These are phyloP conservation scores for Tricholoma sp. DNA, from an alignment of 768 basidiomycete species.

Conservation along the genomic window DNA sequence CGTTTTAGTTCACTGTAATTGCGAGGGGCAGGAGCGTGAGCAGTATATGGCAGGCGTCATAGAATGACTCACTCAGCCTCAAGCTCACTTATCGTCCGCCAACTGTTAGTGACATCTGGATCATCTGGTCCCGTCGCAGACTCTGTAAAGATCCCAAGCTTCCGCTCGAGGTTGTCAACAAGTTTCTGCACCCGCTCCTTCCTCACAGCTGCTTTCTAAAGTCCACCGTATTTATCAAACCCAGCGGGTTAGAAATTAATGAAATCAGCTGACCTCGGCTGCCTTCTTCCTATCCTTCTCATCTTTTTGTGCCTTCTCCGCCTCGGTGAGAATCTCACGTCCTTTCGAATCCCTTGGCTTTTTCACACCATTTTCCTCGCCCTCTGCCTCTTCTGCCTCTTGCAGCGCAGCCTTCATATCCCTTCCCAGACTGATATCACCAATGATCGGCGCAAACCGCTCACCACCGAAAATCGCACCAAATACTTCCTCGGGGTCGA, in stretches of 20 bases:
- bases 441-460: slow-evolving; percentile 81
- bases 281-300: slow-evolving; percentile 62
- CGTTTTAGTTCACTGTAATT: slow-evolving; percentile 64
- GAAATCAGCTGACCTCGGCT: slow-evolving; percentile 55
- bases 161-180: slow-evolving; percentile 73
- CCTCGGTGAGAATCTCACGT: slow-evolving; percentile 51
- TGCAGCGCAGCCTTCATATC: slow-evolving; percentile 94
- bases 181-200: slow-evolving; percentile 73
- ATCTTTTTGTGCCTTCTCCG: slow-evolving; percentile 71
- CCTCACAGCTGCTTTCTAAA: slow-evolving; percentile 75
- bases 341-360: slow-evolving; percentile 51
- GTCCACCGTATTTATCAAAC: slow-evolving; percentile 6
- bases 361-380: slow-evolving; percentile 47
- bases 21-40: not conserved
- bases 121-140: slow-evolving; percentile 69
- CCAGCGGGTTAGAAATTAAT: not conserved
- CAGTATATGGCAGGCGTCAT: slow-evolving; percentile 1
- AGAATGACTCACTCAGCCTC: slow-evolving; percentile 62
- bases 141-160: slow-evolving; percentile 85
- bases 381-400: slow-evolving; percentile 72
- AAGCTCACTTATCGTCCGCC: slow-evolving; percentile 70
- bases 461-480: slow-evolving; percentile 89
- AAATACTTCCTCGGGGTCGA: slow-evolving; percentile 82
- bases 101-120: slow-evolving; percentile 63
- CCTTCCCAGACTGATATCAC: slow-evolving; percentile 78